A percentile compares a stretch with the other conserved stretches of the same genome.
Conservation (phyloP, 768 basidiomycete genomes). For the Mycena belliarum region DNA sequence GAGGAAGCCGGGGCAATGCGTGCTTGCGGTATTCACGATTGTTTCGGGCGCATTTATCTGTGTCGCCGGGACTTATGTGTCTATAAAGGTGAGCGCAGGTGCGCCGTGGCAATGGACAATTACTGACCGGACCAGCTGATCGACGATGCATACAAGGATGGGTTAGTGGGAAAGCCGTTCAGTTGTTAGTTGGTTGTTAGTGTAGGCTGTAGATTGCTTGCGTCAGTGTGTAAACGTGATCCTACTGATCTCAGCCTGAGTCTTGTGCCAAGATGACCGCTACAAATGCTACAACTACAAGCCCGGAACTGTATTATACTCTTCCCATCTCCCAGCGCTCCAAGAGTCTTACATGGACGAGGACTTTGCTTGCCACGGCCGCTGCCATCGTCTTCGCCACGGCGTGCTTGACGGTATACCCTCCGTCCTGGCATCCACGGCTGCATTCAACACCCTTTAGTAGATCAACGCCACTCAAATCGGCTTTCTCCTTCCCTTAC, state of each 20-base stretch:
- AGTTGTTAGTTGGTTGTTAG: too few relatives aligned
- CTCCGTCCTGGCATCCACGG: not conserved
- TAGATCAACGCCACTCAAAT: constrained; percentile 73
- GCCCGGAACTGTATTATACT: constrained; percentile 32
- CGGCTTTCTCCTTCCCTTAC: constrained; percentile 65
- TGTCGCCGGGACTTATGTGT: constrained; percentile 53
- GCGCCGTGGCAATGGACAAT: not conserved
- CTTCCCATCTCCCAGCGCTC: constrained; percentile 49
- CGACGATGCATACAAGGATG: constrained; percentile 42
- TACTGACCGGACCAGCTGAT: constrained; percentile 37
- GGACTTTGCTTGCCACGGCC: constrained; percentile 47
- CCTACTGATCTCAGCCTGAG: not conserved
- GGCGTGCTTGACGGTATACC: constrained; percentile 54
- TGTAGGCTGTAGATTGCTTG: too few relatives aligned
- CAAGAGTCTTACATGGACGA: constrained; percentile 48
- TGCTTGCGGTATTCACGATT: constrained; percentile 44
- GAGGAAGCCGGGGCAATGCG: constrained; percentile 33
- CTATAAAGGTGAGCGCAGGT: constrained; percentile 41
- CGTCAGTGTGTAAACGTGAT: too few relatives aligned
- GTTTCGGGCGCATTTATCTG: constrained; percentile 53
- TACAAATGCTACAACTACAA: not conserved
- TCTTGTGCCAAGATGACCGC: constrained; percentile 1
- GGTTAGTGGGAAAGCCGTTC: constrained; percentile 49
- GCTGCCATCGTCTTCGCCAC: constrained; percentile 61
- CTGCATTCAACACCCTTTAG: not conserved